Conservation (phyloP, 371 early-diverging fungal species). For the Mortierella sp. region DNA sequence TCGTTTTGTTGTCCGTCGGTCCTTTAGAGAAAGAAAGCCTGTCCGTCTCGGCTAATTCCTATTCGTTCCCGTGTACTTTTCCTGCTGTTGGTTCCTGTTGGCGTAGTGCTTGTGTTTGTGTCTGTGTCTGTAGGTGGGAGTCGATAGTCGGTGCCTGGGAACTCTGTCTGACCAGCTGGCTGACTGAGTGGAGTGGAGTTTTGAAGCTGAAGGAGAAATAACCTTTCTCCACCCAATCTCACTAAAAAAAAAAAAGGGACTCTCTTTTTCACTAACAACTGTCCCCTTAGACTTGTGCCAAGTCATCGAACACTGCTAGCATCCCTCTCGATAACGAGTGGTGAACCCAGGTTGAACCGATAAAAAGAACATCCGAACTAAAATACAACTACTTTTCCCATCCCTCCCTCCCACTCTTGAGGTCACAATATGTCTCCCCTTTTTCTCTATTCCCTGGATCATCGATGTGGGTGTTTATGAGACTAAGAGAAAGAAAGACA, state of each 20-base stretch:
- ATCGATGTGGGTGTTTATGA: neutral
- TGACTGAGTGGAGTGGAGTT: neutral
- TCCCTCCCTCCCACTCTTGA: neutral
- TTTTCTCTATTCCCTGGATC: neutral
- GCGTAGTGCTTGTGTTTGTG: neutral
- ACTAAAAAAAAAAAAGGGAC: neutral
- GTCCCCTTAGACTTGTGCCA: too few species aligned
- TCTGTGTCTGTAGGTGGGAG: neutral
- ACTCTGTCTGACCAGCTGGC: neutral
- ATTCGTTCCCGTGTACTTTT: conserved; percentile 5
- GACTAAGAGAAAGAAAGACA: neutral
- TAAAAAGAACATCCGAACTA: neutral
- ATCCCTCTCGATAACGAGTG: too few species aligned
- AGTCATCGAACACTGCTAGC: too few species aligned
- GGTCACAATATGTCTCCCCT: neutral
- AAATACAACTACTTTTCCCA: neutral
- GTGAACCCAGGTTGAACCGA: too few species aligned
- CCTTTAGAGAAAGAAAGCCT: neutral
- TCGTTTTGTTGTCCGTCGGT: neutral
- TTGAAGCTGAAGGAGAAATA: neutral
- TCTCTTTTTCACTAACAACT: neutral
- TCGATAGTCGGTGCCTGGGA: neutral
- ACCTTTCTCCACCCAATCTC: neutral
- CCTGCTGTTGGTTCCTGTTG: neutral
- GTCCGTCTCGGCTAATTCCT: neutral